Percentiles rank a stretch among this genome's conserved stretches.
phyloP scores from a whole-genome alignment of 768 basidiomycete genomes.

The Hygrophorus pudorinus region DNA sequence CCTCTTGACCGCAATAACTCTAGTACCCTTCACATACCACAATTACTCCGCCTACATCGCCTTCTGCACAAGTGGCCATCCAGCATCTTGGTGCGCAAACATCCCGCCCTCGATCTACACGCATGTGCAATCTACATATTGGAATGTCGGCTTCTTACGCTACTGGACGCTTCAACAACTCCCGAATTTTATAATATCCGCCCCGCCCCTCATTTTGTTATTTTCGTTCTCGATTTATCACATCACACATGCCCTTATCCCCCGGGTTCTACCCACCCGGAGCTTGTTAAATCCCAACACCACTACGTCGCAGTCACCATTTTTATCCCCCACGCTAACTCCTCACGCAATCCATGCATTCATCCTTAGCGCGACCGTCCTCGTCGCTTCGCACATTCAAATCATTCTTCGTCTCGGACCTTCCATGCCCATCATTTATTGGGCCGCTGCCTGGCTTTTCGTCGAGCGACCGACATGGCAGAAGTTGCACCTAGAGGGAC shows the following conservation, averaged over 20 bases:
- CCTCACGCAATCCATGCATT: conserved; percentile 74
- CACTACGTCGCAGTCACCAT: conserved; percentile 16
- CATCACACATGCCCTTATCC: conserved; percentile 15
- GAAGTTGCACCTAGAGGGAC: background rate
- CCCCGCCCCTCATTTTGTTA: conserved; percentile 54
- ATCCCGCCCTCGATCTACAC: conserved; percentile 65
- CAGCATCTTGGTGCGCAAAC: conserved; percentile 59
- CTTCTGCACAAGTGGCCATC: conserved; percentile 44
- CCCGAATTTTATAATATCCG: conserved; percentile 79
- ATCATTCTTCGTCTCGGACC: conserved; percentile 73
- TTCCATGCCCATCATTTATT: conserved; percentile 73
- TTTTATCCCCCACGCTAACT: conserved; percentile 33
- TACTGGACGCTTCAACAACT: conserved; percentile 82
- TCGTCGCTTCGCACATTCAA: conserved; percentile 80
- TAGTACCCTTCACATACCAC: conserved; percentile 62
- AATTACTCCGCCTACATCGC: conserved; percentile 54
- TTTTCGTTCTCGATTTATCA: conserved; percentile 30
- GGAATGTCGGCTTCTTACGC: conserved; percentile 74
- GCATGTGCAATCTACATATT: conserved; percentile 77
- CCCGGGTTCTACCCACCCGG: background rate
- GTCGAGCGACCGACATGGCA: conserved; percentile 27
- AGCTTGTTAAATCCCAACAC: background rate
- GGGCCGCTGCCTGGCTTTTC: conserved; percentile 71
- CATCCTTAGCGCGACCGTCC: conserved; percentile 47
- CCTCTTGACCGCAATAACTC: conserved; percentile 34